Evolutionary conservation across 768 basidiomycete species (phyloP).

Genomic region (Amanita pseudoporphyria): DNA sequence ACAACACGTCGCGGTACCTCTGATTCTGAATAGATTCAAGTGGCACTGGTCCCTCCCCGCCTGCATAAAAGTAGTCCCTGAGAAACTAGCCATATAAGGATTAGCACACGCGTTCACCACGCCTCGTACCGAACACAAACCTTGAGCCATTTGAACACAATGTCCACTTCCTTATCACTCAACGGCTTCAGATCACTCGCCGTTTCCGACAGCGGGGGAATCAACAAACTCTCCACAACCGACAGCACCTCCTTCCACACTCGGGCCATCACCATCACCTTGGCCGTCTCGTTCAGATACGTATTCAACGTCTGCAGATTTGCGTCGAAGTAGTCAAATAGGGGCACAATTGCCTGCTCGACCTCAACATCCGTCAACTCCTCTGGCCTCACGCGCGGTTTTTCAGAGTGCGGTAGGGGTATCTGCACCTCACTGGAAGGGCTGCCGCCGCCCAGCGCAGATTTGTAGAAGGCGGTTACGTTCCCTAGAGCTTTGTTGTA

Average conservation of each 20-base stretch:
- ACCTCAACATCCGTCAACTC: conserved; percentile 89
- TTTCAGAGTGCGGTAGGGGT: conserved; percentile 65
- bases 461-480: conserved; percentile 72
- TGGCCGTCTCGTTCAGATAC: conserved; percentile 72
- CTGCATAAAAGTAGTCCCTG: conserved; percentile 90
- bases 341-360: conserved; percentile 80
- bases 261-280: conserved; percentile 85
- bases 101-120: not conserved
- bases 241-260: conserved; percentile 95
- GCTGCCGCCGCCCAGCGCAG: conserved; percentile 49
- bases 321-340: conserved; percentile 95
- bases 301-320: conserved; percentile 89
- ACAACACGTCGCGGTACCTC: conserved; percentile 87
- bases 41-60: conserved; percentile 85
- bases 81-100: conserved; percentile 52
- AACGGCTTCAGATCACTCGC: conserved; percentile 87
- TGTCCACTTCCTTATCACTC: conserved; percentile 93
- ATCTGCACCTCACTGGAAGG: conserved; percentile 63
- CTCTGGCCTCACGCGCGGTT: conserved; percentile 68
- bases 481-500: conserved; percentile 87
- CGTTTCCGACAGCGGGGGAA: conserved; percentile 82
- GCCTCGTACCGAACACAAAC: conserved; percentile 24
- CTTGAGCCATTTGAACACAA: conserved; percentile 98
- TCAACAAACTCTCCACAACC: conserved; percentile 78
- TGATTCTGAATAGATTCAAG: conserved; percentile 84